Percentiles rank a stretch among this genome's conserved stretches.
Evolutionary conservation across 2,329 filamentous ascomycete species (phyloP).

Genomic region (Leptographium galeiforme): DNA sequence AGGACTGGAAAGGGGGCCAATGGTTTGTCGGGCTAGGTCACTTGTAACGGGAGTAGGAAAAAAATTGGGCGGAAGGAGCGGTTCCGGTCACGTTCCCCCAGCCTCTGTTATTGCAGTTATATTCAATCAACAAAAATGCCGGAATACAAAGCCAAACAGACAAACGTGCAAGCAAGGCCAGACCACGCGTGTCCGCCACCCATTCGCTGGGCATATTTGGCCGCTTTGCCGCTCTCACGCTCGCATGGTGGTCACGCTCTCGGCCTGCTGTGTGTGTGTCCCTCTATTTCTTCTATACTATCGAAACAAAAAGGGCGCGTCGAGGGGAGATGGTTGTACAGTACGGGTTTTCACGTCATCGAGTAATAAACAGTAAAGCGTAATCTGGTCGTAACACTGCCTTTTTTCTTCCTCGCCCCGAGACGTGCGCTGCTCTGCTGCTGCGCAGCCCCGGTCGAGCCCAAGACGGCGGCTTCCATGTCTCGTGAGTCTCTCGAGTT

Average conservation of each 20-base stretch:
- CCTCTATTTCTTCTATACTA: slow-evolving; percentile 15
- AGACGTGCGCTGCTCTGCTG: not conserved
- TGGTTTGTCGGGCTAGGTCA: not conserved
- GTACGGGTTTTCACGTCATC: not conserved
- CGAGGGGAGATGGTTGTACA: slow-evolving; percentile 9
- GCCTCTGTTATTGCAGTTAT: not conserved
- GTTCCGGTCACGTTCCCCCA: not conserved
- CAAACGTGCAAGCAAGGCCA: not conserved
- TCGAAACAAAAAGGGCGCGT: slow-evolving; percentile 9
- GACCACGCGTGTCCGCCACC: not conserved
- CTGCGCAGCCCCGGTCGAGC: not conserved
- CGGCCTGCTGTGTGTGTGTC: not conserved
- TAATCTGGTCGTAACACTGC: not conserved
- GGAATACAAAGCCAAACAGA: not conserved
- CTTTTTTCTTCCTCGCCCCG: not conserved
- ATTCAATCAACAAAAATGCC: not conserved
- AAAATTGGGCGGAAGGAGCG: not conserved
- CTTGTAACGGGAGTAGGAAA: not conserved
- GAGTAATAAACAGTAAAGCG: not conserved
- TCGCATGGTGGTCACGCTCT: no score
- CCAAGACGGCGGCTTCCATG: not conserved
- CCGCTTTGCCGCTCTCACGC: not conserved
- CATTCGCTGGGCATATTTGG: not conserved
- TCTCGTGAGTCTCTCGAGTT: not conserved
- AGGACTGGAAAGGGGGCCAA: not conserved